Conservation (phyloP, 2,329 filamentous ascomycete species). For the Hymenoscyphus fraxineus region DNA sequence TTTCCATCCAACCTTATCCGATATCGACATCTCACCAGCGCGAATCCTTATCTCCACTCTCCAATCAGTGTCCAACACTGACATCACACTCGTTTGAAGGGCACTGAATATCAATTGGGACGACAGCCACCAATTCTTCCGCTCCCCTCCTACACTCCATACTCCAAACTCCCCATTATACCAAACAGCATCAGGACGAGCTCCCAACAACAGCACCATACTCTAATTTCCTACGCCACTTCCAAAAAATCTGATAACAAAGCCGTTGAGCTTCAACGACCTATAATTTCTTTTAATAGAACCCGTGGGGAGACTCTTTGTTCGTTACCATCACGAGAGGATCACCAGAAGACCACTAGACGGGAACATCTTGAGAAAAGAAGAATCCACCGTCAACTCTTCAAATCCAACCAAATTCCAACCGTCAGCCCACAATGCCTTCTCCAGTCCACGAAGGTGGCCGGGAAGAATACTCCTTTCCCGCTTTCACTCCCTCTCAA, state of each 20-base stretch:
- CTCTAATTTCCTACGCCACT: neutral
- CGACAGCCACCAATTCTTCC: neutral
- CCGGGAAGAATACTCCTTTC: constrained; percentile 34
- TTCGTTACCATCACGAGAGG: neutral
- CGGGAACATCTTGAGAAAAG: neutral
- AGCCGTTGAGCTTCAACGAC: neutral
- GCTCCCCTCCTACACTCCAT: neutral
- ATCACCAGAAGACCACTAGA: neutral
- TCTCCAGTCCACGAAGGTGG: constrained; percentile 26
- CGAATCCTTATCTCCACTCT: neutral
- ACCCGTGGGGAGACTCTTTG: neutral
- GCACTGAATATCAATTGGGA: neutral
- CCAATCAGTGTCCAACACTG: neutral
- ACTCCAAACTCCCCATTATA: too few relatives aligned
- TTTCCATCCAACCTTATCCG: neutral
- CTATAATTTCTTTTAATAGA: neutral
- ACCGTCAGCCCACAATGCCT: constrained; percentile 23
- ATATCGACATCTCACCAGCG: neutral
- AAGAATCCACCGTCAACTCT: neutral
- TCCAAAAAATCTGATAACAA: neutral
- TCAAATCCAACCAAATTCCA: neutral
- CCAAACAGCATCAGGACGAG: neutral
- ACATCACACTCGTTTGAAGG: constrained; percentile 1
- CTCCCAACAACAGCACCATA: neutral
- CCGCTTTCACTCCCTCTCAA: constrained; percentile 27